Evolutionary conservation across 345 rosid genomes (phyloP).

Genomic region (Rhizophora apiculata): DNA sequence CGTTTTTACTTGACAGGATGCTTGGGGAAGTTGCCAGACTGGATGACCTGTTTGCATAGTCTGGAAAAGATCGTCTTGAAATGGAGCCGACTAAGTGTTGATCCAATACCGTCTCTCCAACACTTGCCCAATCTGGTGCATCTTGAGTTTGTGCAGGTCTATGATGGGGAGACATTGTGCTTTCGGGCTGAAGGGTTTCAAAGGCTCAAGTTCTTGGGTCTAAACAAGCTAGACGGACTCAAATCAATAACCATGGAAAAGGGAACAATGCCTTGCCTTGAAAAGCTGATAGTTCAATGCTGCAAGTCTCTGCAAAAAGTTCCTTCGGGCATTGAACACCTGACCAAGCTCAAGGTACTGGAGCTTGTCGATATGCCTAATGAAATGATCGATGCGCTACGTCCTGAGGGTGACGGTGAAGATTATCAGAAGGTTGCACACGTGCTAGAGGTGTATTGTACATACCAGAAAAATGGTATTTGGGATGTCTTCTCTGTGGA

Average conservation of each 20-base stretch:
- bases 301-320: slow-evolving; percentile 10
- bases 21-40: slow-evolving; percentile 12
- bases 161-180: slow-evolving; percentile 4
- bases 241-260: slow-evolving; percentile 1
- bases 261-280: slow-evolving; percentile 10
- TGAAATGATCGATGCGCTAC: slow-evolving; percentile 2
- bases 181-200: slow-evolving; percentile 8
- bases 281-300: slow-evolving; percentile 12
- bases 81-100: slow-evolving; percentile 6
- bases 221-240: slow-evolving; percentile 17
- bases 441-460: slow-evolving; percentile 9
- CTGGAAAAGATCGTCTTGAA: slow-evolving; percentile 6
- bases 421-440: slow-evolving; percentile 7
- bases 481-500: slow-evolving; percentile 5
- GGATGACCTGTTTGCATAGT: slow-evolving; percentile 6
- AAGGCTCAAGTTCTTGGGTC: slow-evolving; percentile 8
- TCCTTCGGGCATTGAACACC: slow-evolving; percentile 11
- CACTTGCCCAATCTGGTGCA: slow-evolving; percentile 14
- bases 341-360: slow-evolving; percentile 7
- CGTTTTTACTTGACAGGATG: slow-evolving; percentile 12
- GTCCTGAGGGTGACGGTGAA: slow-evolving; percentile 6
- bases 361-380: slow-evolving; percentile 15
- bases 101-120: slow-evolving; percentile 5
- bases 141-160: slow-evolving; percentile 10
- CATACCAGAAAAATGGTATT: not conserved